Evolutionary conservation across 768 basidiomycete genomes (phyloP).

Genomic region (Lentinula guzmanii): DNA sequence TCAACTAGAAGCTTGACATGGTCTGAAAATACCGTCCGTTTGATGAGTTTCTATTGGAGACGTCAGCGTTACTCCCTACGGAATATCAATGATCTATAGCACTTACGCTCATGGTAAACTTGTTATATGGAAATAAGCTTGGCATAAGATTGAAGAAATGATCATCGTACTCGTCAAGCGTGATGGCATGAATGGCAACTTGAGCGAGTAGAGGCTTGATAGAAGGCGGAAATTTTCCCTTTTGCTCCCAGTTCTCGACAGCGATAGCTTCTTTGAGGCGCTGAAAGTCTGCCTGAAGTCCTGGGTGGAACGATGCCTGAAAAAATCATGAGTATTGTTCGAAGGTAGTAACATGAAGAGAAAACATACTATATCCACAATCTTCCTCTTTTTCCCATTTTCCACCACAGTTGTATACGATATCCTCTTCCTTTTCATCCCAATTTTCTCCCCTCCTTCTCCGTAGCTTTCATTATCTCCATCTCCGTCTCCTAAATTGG

Average conservation of each 20-base stretch:
- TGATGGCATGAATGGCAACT: constrained; percentile 73
- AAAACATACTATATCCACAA: constrained; percentile 54
- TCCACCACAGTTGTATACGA: constrained; percentile 42
- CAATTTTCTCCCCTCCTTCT: background rate
- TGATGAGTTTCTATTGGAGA: constrained; percentile 75
- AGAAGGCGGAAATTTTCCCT: constrained; percentile 83
- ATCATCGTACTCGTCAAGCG: constrained; percentile 86
- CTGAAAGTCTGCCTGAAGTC: constrained; percentile 56
- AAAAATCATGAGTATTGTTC: background rate
- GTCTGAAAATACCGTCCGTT: constrained; percentile 76
- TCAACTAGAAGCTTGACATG: constrained; percentile 62
- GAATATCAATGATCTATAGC: background rate
- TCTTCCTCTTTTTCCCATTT: constrained; percentile 65
- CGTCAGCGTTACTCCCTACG: background rate
- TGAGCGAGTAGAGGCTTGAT: constrained; percentile 70
- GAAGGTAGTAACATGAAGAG: constrained; percentile 1
- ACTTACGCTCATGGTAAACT: constrained; percentile 85
- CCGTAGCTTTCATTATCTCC: background rate
- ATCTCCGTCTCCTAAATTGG: constrained; percentile 5
- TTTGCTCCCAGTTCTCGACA: constrained; percentile 47
- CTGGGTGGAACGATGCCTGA: constrained; percentile 65
- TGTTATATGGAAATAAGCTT: constrained; percentile 86
- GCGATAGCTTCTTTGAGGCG: constrained; percentile 55
- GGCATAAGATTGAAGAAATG: constrained; percentile 90
- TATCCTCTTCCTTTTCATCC: constrained; percentile 33